Percentiles rank a stretch among this genome's conserved stretches.
Evolutionary conservation across 805 yeast genomes (phyloP).

Genomic region (Metschnikowia dekortorum): DNA sequence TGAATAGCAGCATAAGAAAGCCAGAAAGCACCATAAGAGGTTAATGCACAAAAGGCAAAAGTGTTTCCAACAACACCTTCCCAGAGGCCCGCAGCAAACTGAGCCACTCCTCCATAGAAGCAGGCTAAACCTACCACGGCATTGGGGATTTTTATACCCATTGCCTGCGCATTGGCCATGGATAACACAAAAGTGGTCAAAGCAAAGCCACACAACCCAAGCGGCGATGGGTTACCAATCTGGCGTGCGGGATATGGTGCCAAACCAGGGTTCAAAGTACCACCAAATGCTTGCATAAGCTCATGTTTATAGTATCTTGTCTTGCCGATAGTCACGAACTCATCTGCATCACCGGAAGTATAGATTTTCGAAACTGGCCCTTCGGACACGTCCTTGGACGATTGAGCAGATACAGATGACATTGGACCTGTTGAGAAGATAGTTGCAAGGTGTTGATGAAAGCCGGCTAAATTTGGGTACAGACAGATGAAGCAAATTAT

Average conservation of each 20-base stretch:
- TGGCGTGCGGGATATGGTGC: slow-evolving; percentile 45
- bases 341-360: slow-evolving; percentile 30
- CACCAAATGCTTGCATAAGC: slow-evolving; percentile 36
- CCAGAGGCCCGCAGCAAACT: slow-evolving; percentile 19
- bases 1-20: slow-evolving; percentile 57
- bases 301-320: slow-evolving; percentile 30
- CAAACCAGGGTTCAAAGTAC: slow-evolving; percentile 31
- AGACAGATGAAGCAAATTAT: not conserved
- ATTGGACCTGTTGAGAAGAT: not conserved
- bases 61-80: slow-evolving; percentile 19
- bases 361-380: slow-evolving; percentile 21
- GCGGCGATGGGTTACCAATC: slow-evolving; percentile 35
- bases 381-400: slow-evolving; percentile 10
- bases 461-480: not conserved
- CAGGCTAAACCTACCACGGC: slow-evolving; percentile 17
- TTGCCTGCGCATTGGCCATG: slow-evolving; percentile 18
- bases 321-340: slow-evolving; percentile 28
- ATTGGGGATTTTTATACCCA: slow-evolving; percentile 16
- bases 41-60: slow-evolving; percentile 17
- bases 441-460: not conserved
- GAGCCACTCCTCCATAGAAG: slow-evolving; percentile 19
- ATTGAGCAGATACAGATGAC: slow-evolving; percentile 13
- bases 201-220: slow-evolving; percentile 19
- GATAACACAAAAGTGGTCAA: slow-evolving; percentile 19
- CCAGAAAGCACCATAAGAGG: slow-evolving; percentile 61